Evolutionary conservation across 148 eudicot genomes (phyloP), one percentile per base, ranked within the genome.

Genomic region (Tetragonia tetragonoides): DNA sequence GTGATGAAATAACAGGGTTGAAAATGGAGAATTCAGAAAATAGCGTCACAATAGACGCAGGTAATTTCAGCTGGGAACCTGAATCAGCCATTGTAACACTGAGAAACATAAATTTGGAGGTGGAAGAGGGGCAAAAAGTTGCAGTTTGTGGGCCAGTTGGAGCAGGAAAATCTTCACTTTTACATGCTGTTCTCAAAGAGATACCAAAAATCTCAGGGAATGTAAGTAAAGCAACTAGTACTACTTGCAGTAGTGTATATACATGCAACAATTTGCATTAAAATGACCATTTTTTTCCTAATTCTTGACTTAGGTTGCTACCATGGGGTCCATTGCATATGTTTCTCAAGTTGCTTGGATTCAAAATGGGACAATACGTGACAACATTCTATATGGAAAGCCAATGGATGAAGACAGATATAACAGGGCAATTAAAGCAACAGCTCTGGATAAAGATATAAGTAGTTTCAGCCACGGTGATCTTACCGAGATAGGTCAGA

Each of bases 131-230:
- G 56, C 77, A 86, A 71, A 86, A 87, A 78, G 53, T 86, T 37
- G 95, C 95, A 10, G 82, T 91, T 73, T 87, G 90, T 75, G 92
- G 95, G 23, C 80, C 88, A 8, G 95, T 91, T 82, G 95, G 92
- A 37, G 83, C 92, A 44, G 92, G 95, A 49, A 91, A 91, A 75
- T 91, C 95, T 24, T 89, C 95, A n/a, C 76, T 91, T 38, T 59
- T 91, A 61, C 81, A 66, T 68, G 90, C 95, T 47, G 78, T 91
- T n/a, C 92, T 91, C 11, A 81, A 82, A 17, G 92, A 91, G 80
- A 84, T 91, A 77, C 89, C 89, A 54, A 85, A 82, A 66, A 69
- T 60, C 74, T 81, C 91, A 65, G 91, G 92, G 80, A 80, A 70
- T 61, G 95, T 91, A 47, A 87, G 90, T 76, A 61, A 49, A 3